Percentiles rank a stretch among this genome's conserved stretches.
phyloP scores from a whole-genome alignment of 2,329 filamentous ascomycete genomes.

The Trichocomaceae sp. region DNA sequence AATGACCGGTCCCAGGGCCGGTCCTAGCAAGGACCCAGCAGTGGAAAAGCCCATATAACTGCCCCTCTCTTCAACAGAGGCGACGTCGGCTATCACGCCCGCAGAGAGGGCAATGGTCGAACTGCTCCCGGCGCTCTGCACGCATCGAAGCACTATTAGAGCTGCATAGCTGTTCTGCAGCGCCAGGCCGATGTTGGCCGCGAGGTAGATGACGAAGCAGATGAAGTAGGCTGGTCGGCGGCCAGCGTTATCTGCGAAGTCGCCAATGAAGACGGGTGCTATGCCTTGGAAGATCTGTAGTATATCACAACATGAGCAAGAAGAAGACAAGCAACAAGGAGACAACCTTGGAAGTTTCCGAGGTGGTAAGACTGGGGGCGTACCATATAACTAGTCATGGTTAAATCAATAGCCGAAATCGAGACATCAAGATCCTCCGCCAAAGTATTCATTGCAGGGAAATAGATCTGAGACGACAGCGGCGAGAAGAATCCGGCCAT shows the following conservation, averaged over 20 bases:
- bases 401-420: constrained; percentile 36
- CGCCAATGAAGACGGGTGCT: constrained; percentile 47
- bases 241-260: constrained; percentile 46
- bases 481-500: constrained; percentile 36
- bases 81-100: constrained; percentile 36
- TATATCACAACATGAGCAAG: constrained; percentile 37
- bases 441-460: constrained; percentile 39
- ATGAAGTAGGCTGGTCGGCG: constrained; percentile 47
- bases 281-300: constrained; percentile 49
- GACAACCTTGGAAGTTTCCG: too few relatives aligned
- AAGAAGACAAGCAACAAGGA: constrained; percentile 21
- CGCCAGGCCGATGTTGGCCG: constrained; percentile 35
- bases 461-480: constrained; percentile 43
- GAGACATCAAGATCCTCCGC: constrained; percentile 37
- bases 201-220: constrained; percentile 44
- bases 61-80: constrained; percentile 33
- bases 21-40: constrained; percentile 27
- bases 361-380: too few relatives aligned
- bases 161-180: constrained; percentile 30
- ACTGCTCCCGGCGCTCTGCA: constrained; percentile 34
- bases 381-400: constrained; percentile 46
- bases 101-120: constrained; percentile 37
- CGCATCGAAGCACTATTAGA: constrained; percentile 31
- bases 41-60: constrained; percentile 37
- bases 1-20: constrained; percentile 31